Conservation (phyloP, 2,329 filamentous ascomycete genomes). For the Cryphonectria japonica region DNA sequence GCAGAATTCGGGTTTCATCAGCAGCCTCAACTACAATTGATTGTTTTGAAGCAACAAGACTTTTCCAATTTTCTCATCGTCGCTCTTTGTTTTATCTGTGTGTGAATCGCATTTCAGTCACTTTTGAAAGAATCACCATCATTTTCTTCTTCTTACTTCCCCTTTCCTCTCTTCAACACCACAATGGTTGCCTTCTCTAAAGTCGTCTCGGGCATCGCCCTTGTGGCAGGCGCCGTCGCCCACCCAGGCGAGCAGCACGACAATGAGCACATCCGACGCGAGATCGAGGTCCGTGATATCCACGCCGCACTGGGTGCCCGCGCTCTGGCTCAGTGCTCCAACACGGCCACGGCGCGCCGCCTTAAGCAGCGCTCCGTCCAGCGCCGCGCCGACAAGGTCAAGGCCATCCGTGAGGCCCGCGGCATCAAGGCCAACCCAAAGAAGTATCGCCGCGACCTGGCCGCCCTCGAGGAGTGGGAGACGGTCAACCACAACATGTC, state of each 20-base stretch:
- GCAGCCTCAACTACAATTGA: background rate
- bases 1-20: background rate
- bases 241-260: slow-evolving; percentile 41
- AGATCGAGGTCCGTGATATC: slow-evolving; percentile 40
- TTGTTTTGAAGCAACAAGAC: background rate
- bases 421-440: slow-evolving; percentile 37
- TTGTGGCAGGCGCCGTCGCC: slow-evolving; percentile 35
- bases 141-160: background rate
- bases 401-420: slow-evolving; percentile 44
- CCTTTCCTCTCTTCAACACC: background rate
- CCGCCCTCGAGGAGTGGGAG: slow-evolving; percentile 40
- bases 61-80: background rate
- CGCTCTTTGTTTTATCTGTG: background rate
- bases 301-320: slow-evolving; percentile 40
- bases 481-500: slow-evolving; percentile 42
- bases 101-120: background rate
- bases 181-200: slow-evolving; percentile 28
- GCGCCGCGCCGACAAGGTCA: slow-evolving; percentile 45
- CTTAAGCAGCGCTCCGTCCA: slow-evolving; percentile 45
- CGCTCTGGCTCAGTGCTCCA: slow-evolving; percentile 45
- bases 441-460: slow-evolving; percentile 41
- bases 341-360: slow-evolving; percentile 43
- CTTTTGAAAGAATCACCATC: background rate
- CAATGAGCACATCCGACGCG: slow-evolving; percentile 38
- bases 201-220: slow-evolving; percentile 18